Percentiles rank a stretch among this genome's conserved stretches.
Conservation (phyloP, 139 green algal genomes). For the Astrephomene gubernaculifera region DNA sequence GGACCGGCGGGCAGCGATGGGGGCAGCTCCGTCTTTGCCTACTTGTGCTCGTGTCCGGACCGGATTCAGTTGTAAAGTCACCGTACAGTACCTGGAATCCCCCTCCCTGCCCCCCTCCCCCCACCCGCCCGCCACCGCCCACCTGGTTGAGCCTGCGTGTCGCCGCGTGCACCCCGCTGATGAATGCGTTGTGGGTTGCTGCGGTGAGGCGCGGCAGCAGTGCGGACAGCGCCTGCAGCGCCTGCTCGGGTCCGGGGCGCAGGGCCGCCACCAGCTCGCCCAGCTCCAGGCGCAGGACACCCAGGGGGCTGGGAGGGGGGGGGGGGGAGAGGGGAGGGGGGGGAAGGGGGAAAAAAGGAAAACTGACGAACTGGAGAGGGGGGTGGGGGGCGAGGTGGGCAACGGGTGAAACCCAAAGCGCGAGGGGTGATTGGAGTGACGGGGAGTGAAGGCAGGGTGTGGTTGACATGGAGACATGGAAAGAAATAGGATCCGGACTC, state of each 20-base stretch:
- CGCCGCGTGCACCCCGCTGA: conserved; percentile 50
- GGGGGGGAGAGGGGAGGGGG: neutral
- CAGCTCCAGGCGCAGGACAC: conserved; percentile 61
- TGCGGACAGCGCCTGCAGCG: conserved; percentile 35
- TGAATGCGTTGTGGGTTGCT: conserved; percentile 68
- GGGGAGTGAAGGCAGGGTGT: too few relatives aligned
- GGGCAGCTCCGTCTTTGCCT: too few relatives aligned
- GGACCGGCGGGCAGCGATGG: too few relatives aligned
- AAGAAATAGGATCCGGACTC: too few relatives aligned
- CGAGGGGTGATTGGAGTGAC: too few relatives aligned
- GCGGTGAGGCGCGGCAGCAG: conserved; percentile 67
- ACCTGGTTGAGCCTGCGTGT: conserved; percentile 15
- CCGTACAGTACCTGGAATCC: neutral
- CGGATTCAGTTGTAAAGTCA: neutral
- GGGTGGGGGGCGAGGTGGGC: too few relatives aligned
- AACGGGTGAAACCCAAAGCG: too few relatives aligned
- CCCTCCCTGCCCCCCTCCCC: neutral
- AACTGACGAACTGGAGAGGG: too few relatives aligned
- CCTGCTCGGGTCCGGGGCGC: conserved; percentile 58
- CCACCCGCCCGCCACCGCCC: neutral
- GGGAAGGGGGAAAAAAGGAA: too few relatives aligned
- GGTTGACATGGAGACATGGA: too few relatives aligned
- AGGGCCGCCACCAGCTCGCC: conserved; percentile 56
- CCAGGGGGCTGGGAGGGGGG: conserved; percentile 48
- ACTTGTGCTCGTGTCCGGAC: too few relatives aligned